Evolutionary conservation across 257 asterid genomes (phyloP).

Genomic region (Jasminum sambac): DNA sequence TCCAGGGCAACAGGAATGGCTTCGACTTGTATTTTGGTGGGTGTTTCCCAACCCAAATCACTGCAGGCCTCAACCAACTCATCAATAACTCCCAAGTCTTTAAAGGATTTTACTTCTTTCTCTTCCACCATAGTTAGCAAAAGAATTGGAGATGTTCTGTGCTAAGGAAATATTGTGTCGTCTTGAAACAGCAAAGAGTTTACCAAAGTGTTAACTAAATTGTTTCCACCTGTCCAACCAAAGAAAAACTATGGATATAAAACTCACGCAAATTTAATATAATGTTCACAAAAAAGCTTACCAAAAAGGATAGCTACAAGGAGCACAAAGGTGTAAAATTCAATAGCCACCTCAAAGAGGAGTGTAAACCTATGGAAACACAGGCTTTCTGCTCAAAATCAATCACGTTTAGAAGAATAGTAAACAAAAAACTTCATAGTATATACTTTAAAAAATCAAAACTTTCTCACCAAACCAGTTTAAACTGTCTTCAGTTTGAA

Average conservation of each 20-base stretch:
- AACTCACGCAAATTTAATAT: not conserved
- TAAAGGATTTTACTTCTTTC: conserved; percentile 48
- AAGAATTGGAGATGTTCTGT: not conserved
- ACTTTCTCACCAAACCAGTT: too few species aligned
- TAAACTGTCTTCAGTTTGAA: too few species aligned
- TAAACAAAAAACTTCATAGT: too few species aligned
- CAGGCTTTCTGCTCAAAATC: too few species aligned
- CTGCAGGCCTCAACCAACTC: conserved; percentile 76
- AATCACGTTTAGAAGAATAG: too few species aligned
- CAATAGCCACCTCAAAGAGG: too few species aligned
- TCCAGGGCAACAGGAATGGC: conserved; percentile 73
- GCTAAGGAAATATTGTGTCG: not conserved
- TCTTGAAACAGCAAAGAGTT: not conserved
- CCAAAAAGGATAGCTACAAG: not conserved
- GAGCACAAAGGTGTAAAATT: not conserved
- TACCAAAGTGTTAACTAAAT: not conserved
- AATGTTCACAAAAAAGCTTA: not conserved
- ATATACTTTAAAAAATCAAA: too few species aligned
- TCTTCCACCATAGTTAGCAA: conserved; percentile 34
- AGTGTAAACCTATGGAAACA: too few species aligned
- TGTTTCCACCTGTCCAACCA: not conserved
- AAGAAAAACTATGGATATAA: not conserved
- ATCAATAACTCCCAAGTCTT: conserved; percentile 74
- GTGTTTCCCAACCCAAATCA: conserved; percentile 70
- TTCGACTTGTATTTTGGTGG: conserved; percentile 44